Conservation (phyloP, 1,284 basidiomycete genomes). For the Microbotryum saponariae region DNA sequence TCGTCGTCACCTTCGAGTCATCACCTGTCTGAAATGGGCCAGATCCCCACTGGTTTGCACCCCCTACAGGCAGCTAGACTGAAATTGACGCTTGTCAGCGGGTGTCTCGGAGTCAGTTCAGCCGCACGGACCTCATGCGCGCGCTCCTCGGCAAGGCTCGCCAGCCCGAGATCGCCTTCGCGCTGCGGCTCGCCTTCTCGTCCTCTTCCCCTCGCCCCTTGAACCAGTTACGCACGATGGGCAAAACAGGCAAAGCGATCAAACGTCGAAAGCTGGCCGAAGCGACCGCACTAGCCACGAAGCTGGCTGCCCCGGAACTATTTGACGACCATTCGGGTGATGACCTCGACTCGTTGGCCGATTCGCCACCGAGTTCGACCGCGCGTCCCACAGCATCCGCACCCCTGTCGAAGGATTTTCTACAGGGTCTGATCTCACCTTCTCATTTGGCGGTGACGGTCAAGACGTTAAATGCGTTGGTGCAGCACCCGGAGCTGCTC, state of each 20-base stretch:
- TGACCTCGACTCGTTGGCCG: neutral
- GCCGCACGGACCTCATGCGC: too few relatives aligned
- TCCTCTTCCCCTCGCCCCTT: too few relatives aligned
- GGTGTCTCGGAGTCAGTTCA: too few relatives aligned
- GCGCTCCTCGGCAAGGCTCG: too few relatives aligned
- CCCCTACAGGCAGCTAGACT: too few relatives aligned
- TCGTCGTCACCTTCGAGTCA: too few relatives aligned
- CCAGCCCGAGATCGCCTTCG: too few relatives aligned
- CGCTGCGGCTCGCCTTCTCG: too few relatives aligned
- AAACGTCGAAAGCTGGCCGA: neutral
- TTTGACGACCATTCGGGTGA: neutral
- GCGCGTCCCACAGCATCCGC: neutral
- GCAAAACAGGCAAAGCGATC: constrained; percentile 11
- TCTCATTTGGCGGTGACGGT: constrained; percentile 8
- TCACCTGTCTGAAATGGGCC: too few relatives aligned
- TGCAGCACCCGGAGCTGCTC: neutral
- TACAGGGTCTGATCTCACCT: constrained; percentile 6
- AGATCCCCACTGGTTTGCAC: too few relatives aligned
- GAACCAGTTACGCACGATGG: neutral
- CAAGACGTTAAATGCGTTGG: constrained; percentile 7
- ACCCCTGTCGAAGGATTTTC: neutral
- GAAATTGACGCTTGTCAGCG: too few relatives aligned
- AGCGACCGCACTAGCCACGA: neutral
- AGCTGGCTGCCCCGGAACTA: neutral
- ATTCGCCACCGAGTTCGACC: neutral